These are phyloP conservation scores for Agrostemma githago DNA, from an alignment of 148 eudicot genomes.

Conservation along the genomic window DNA sequence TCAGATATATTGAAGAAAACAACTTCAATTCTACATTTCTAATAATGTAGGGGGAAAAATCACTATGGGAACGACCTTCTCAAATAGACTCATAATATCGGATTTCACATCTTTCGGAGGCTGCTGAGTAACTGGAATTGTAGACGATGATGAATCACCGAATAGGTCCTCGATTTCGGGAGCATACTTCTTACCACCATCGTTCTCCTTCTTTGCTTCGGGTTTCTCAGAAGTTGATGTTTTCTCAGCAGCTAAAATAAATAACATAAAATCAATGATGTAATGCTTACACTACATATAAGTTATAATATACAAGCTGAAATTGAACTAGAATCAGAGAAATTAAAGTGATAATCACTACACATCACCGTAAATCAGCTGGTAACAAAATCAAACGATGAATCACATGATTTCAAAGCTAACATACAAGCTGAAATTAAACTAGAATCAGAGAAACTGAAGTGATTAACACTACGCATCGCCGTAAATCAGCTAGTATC, in stretches of 20 bases:
- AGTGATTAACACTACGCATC: too few relatives aligned
- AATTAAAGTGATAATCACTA: too few relatives aligned
- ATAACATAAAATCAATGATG: background rate
- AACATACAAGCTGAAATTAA: too few relatives aligned
- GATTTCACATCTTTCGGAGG: slow-evolving; percentile 78
- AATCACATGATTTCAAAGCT: too few relatives aligned
- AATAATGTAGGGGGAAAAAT: too few relatives aligned
- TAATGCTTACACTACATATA: background rate
- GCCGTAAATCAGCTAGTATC: too few relatives aligned
- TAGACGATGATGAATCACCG: slow-evolving; percentile 47
- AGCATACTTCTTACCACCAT: slow-evolving; percentile 43
- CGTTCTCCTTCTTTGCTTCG: slow-evolving; percentile 37
- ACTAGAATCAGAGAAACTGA: too few relatives aligned
- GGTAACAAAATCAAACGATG: too few relatives aligned
- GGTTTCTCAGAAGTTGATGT: slow-evolving; percentile 53
- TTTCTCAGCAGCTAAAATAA: slow-evolving; percentile 64
- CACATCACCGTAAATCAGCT: too few relatives aligned
- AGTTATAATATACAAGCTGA: too few relatives aligned
- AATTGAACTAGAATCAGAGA: too few relatives aligned
- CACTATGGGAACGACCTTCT: slow-evolving; percentile 52
- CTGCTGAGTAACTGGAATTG: slow-evolving; percentile 36
- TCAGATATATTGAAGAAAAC: background rate
- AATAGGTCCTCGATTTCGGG: slow-evolving; percentile 76
- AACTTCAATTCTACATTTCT: too few relatives aligned
- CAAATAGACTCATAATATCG: slow-evolving; percentile 97